A percentile compares a stretch with the other conserved stretches of the same genome.
These are phyloP conservation scores for Hericium alpestre DNA, from an alignment of 768 basidiomycete species.

Conservation along the genomic window DNA sequence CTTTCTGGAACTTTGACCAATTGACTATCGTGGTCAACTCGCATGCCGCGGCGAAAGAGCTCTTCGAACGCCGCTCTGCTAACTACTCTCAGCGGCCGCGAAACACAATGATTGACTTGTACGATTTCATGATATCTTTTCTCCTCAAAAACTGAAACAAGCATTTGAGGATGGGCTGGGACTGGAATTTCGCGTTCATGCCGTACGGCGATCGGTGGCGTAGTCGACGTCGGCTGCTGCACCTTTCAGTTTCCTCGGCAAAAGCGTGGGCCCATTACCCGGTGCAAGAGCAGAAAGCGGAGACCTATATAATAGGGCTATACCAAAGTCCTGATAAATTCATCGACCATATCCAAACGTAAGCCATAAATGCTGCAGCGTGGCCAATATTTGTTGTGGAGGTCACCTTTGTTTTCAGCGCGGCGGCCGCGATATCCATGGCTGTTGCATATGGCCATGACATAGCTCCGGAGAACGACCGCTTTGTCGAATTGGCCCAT, in stretches of 20 bases:
- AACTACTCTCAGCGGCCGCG: not conserved
- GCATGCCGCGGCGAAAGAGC: no score
- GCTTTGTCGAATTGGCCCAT: not conserved
- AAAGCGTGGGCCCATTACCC: not conserved
- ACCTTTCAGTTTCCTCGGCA: not conserved
- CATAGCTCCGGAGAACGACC: not conserved
- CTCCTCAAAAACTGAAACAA: not conserved
- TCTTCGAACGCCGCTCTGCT: no score
- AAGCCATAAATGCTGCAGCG: not conserved
- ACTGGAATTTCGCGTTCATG: not conserved
- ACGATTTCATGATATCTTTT: not conserved
- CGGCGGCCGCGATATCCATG: not conserved
- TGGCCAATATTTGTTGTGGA: not conserved
- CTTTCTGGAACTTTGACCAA: no score
- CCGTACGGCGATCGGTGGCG: not conserved
- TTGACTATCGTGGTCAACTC: no score
- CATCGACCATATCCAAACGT: not conserved
- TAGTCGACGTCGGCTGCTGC: not conserved
- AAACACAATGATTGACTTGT: not conserved
- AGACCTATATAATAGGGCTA: not conserved
- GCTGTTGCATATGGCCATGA: not conserved
- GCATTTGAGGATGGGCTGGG: not conserved
- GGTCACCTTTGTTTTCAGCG: not conserved
- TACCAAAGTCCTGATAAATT: not conserved
- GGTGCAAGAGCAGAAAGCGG: not conserved